Conservation (phyloP, 805 yeast genomes). For the Tetrapisispora iriomotensis region DNA sequence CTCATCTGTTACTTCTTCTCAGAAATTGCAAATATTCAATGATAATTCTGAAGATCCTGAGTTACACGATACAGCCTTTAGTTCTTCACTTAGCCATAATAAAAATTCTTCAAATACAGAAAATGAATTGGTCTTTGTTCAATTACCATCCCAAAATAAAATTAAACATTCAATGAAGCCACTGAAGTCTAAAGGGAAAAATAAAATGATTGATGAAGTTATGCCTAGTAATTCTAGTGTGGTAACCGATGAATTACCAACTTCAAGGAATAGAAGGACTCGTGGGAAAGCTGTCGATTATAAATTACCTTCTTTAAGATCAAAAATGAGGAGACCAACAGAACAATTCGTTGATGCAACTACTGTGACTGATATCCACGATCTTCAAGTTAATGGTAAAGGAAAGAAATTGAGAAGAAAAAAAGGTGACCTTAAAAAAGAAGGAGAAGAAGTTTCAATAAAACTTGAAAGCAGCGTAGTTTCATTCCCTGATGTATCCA, state of each 20-base stretch:
- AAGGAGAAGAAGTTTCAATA: background rate
- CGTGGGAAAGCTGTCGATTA: constrained; percentile 53
- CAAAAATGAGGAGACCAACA: constrained; percentile 59
- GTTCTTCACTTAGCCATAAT: background rate
- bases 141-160: constrained; percentile 15
- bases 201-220: constrained; percentile 31
- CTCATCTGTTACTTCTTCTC: constrained; percentile 9
- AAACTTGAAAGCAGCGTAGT: background rate
- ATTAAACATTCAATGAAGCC: constrained; percentile 27
- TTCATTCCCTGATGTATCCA: background rate
- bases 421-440: too few relatives aligned
- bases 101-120: background rate
- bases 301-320: constrained; percentile 54
- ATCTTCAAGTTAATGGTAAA: constrained; percentile 19
- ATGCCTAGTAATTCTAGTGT: constrained; percentile 29
- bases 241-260: constrained; percentile 11
- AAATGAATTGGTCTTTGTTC: constrained; percentile 1
- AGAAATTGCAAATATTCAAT: constrained; percentile 21
- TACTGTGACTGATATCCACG: constrained; percentile 29
- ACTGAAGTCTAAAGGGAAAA: constrained; percentile 13
- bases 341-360: constrained; percentile 56
- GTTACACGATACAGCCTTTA: background rate
- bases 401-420: constrained; percentile 3
- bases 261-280: constrained; percentile 36
- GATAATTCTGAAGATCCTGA: constrained; percentile 14